These are phyloP conservation scores for Prorocentrum cordatum DNA, from an alignment of 169 alveolate genomes.

Conservation along the genomic window DNA sequence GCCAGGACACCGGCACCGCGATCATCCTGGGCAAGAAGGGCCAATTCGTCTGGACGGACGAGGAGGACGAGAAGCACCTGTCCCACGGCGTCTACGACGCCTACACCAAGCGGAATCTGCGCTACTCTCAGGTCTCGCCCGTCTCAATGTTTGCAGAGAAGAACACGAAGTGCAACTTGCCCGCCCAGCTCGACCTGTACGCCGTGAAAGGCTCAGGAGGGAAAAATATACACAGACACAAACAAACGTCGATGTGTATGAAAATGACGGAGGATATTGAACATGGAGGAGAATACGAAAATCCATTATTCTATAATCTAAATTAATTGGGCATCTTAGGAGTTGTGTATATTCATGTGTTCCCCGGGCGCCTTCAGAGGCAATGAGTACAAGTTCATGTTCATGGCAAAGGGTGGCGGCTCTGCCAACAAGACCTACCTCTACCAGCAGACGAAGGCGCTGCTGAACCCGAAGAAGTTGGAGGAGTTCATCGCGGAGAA, in stretches of 20 bases:
- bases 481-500: no score
- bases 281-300: no score
- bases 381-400: constrained; percentile 76
- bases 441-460: constrained; percentile 82
- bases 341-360: not conserved
- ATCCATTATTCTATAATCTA: not conserved
- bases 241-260: no score
- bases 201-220: no score
- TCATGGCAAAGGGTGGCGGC: constrained; percentile 87
- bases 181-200: constrained; percentile 81
- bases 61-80: not conserved
- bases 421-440: constrained; percentile 83
- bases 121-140: constrained; percentile 83
- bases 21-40: not conserved
- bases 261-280: no score
- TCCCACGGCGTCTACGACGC: constrained; percentile 79
- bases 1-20: constrained; percentile 89
- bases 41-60: not conserved
- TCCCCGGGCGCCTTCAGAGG: constrained; percentile 13
- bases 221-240: no score
- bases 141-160: constrained; percentile 81
- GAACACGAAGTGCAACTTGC: constrained; percentile 83
- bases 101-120: constrained; percentile 77
- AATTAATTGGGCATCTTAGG: not conserved
- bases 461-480: constrained; percentile 73